Conservation (phyloP, 176 grass and related monocot genomes). For the Ananas comosus region DNA sequence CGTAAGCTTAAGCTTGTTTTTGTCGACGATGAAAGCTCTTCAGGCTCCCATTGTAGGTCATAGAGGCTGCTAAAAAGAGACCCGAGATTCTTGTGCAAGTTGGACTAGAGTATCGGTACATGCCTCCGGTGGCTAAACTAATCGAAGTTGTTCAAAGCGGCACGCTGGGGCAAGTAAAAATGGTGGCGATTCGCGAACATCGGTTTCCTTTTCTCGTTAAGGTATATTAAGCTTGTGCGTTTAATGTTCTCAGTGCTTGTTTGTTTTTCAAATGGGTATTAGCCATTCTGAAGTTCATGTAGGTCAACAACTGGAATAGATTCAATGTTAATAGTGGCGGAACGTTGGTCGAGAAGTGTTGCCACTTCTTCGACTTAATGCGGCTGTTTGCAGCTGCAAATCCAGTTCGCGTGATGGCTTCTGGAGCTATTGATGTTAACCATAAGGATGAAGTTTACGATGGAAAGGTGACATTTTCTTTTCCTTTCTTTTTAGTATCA, state of each 20-base stretch:
- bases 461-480: constrained; percentile 49
- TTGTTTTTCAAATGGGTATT: background rate
- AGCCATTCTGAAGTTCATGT: constrained; percentile 23
- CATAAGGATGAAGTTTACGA: constrained; percentile 89
- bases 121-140: constrained; percentile 89
- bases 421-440: constrained; percentile 90
- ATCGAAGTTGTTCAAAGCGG: constrained; percentile 73
- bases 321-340: constrained; percentile 91
- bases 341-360: constrained; percentile 92
- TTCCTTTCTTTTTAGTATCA: background rate
- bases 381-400: constrained; percentile 77
- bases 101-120: constrained; percentile 93
- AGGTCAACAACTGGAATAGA: constrained; percentile 97
- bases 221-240: constrained; percentile 26
- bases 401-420: constrained; percentile 86
- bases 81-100: constrained; percentile 73
- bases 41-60: constrained; percentile 30
- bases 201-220: constrained; percentile 98
- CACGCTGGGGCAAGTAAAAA: constrained; percentile 65
- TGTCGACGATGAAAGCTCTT: background rate
- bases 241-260: background rate
- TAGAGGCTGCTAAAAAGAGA: constrained; percentile 57
- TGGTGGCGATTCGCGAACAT: constrained; percentile 85
- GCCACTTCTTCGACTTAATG: constrained; percentile 96
- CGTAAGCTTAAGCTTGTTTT: background rate